These are phyloP conservation scores for Picea sitchensis DNA, from an alignment of 75 land plant species.

Conservation along the genomic window DNA sequence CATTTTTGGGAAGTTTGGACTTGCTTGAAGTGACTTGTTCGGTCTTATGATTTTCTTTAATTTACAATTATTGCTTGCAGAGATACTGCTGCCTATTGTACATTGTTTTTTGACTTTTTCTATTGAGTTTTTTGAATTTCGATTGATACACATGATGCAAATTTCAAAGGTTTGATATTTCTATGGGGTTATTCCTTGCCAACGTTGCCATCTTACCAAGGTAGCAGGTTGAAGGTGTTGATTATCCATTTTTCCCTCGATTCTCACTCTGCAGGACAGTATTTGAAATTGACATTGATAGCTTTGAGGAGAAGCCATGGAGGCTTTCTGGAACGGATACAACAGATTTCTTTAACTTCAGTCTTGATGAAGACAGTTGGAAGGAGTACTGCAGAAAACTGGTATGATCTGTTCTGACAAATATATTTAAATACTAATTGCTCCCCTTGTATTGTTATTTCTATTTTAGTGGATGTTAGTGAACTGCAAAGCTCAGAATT, in stretches of 20 bases:
- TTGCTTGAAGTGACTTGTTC: neutral
- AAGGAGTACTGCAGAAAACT: slow-evolving; percentile 85
- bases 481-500: neutral
- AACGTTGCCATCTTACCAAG: neutral
- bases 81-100: neutral
- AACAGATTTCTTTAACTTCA: slow-evolving; percentile 92
- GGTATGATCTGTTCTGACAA: slow-evolving; percentile 28
- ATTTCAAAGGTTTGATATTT: neutral
- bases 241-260: neutral
- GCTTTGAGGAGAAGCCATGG: slow-evolving; percentile 96
- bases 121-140: neutral
- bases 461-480: neutral
- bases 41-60: neutral
- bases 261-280: slow-evolving; percentile 63
- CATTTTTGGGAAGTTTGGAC: neutral
- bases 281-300: slow-evolving; percentile 93
- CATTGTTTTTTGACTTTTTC: neutral
- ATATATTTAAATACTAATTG: neutral
- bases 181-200: neutral
- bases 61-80: neutral
- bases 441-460: neutral
- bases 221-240: slow-evolving; percentile 8
- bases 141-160: neutral
- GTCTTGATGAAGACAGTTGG: slow-evolving; percentile 87
- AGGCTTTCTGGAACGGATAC: slow-evolving; percentile 67